These are phyloP conservation scores for Penicillium expansum DNA, from an alignment of 2,329 filamentous ascomycete species.

Conservation along the genomic window DNA sequence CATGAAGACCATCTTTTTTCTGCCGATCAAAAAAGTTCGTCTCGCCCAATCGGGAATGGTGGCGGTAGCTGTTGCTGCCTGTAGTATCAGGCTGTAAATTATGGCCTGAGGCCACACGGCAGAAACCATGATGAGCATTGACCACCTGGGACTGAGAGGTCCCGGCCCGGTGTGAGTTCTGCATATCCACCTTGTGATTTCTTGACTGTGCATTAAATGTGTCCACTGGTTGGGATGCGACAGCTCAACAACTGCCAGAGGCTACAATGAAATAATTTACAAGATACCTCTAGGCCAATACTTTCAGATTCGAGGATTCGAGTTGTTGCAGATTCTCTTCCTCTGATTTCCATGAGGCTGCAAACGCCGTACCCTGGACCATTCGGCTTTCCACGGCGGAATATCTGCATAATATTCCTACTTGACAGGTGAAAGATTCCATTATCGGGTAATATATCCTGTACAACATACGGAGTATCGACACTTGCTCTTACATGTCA, in stretches of 20 bases:
- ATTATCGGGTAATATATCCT: not conserved
- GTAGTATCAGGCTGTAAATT: constrained; percentile 6
- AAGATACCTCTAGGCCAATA: not conserved
- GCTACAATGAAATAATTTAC: too few species aligned
- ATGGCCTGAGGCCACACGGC: not conserved
- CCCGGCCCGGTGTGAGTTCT: not conserved
- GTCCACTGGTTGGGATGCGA: not conserved
- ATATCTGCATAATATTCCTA: not conserved
- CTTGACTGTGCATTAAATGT: not conserved
- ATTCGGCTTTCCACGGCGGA: not conserved
- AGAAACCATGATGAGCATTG: not conserved
- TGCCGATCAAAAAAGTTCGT: constrained; percentile 29
- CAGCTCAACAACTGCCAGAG: not conserved
- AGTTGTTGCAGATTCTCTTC: not conserved
- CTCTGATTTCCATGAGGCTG: not conserved
- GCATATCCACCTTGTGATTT: not conserved
- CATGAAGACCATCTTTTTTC: constrained; percentile 27
- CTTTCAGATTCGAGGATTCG: not conserved
- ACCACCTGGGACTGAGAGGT: too few species aligned
- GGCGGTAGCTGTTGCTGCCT: constrained; percentile 20
- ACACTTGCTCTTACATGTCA: not conserved
- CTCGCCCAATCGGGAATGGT: constrained; percentile 24
- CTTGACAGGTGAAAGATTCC: not conserved
- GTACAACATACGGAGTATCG: not conserved
- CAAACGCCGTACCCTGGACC: not conserved